A percentile compares a stretch with the other conserved stretches of the same genome.
Evolutionary conservation across 257 asterid genomes (phyloP).

Genomic region (Leptodermis oblonga): DNA sequence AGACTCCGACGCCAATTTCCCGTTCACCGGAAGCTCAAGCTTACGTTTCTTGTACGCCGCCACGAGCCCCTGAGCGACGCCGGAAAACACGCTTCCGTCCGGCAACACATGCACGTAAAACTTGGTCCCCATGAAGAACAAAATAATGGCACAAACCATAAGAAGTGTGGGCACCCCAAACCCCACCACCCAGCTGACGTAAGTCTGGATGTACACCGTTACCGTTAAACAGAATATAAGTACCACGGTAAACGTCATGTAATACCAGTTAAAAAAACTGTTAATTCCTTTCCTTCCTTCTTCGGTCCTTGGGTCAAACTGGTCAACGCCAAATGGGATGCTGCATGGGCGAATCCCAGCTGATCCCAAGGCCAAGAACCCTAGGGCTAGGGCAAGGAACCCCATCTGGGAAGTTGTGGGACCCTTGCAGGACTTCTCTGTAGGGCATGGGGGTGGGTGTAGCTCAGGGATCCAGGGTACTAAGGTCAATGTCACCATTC

Average conservation of each 20-base stretch:
- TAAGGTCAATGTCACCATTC: slow-evolving; percentile 72
- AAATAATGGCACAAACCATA: slow-evolving; percentile 43
- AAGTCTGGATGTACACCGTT: slow-evolving; percentile 71
- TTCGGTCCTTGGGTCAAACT: slow-evolving; percentile 55
- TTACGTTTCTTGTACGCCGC: slow-evolving; percentile 61
- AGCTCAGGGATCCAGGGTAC: slow-evolving; percentile 56
- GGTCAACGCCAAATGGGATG: slow-evolving; percentile 90
- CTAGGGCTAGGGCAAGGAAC: slow-evolving; percentile 39
- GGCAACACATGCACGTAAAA: slow-evolving; percentile 62
- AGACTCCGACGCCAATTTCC: slow-evolving; percentile 5
- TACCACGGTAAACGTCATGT: slow-evolving; percentile 63
- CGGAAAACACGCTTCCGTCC: slow-evolving; percentile 64
- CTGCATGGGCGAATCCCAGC: slow-evolving; percentile 96
- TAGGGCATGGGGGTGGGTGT: slow-evolving; percentile 67
- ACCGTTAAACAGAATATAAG: slow-evolving; percentile 53
- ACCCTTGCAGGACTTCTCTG: slow-evolving; percentile 37
- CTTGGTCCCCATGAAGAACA: slow-evolving; percentile 54
- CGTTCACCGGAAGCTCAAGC: slow-evolving; percentile 28
- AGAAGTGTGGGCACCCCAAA: slow-evolving; percentile 59
- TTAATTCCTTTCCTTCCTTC: slow-evolving; percentile 70
- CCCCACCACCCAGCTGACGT: slow-evolving; percentile 65
- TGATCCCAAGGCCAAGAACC: slow-evolving; percentile 50
- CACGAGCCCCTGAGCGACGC: slow-evolving; percentile 40
- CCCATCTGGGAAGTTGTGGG: slow-evolving; percentile 57
- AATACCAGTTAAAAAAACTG: slow-evolving; percentile 92